Base-by-base conservation (phyloP, 495 filamentous ascomycete species). In the Tuber borchii region DNA sequence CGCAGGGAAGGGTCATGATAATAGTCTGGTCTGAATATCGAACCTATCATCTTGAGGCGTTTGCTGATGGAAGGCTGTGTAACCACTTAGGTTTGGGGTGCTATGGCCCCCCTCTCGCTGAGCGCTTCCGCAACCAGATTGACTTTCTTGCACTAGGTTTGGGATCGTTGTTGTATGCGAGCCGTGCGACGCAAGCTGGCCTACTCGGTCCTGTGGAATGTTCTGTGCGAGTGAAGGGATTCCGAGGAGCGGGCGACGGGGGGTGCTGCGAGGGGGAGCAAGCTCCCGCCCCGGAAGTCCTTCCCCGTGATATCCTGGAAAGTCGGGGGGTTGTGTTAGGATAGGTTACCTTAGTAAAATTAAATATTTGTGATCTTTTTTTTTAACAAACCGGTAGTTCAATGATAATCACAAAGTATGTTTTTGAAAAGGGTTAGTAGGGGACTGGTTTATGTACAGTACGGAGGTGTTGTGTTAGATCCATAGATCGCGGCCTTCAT, bases 351-450 rank as follows among this genome's bases (percentile, higher is more conserved):
- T 4, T 4, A 40, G 2, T 40, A 68, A 45, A 31, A 65, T n/a
- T 70, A 31, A 20, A 45, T 42, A 43, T 46, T 34, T 26, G 71
- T 69, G 39, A 40, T 40, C 39, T 40, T 69, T 76, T 40, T 69
- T 76, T 37, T n/a, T 77, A 31, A 76, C 45, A 46, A 39, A 17
- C 12, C 44, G 37, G 26, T 37, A 37, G 42, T 22, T 40, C 39
- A 5, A 5, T 6, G 5, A 40, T 5, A 40, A 40, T 40, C 39
- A 5, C 39, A 5, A 40, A 5, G 39, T 5, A 0, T 2, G 1
- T 40, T 40, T 40, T 40, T 40, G 3, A 6, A 40, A 40, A 6
- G 39, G 39, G 39, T 40, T 40, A 4, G 39, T 5, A 42, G 6
- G 71, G 45, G 45, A 45, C 16, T 6, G 5, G 0, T 4, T 6